Evolutionary conservation across 768 basidiomycete species (phyloP), one percentile per base, ranked within the genome.

Genomic region (Gloeophyllum trabeum): DNA sequence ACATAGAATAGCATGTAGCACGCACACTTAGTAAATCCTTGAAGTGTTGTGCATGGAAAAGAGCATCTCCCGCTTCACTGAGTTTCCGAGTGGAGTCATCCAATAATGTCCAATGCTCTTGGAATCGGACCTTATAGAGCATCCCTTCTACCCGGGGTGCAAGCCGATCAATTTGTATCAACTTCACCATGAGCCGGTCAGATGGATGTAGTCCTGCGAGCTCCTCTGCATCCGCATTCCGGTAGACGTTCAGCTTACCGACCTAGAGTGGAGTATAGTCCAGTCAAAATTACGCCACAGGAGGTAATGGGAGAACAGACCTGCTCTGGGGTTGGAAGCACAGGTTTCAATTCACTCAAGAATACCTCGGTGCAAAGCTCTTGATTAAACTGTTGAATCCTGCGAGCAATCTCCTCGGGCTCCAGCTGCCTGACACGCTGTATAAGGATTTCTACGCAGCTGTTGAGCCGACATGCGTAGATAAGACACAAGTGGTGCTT

Each of bases 161-260:
- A 6, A 99, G 68, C 25, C 90, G 81, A 34, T 94, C 78, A 21
- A 98, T 92, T 58, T 96, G 90, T 52, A 98, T 96, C 26, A 97
- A 69, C 48, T 93, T 86, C 20, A 99, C 91, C 88, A 99, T 92
- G 37, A 99, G 73, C 24, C 96, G 79, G 62, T 99, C 96, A 14
- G 96, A 85, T 16, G 85, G 81, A 61, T 97, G 93, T n/a, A 99
- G 68, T 23, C 75, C 77, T 32, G 79, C 81, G 10, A 99, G 75
- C 50, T 96, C 92, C 51, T 81, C 85, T 10, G 80, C 72, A 46
- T 80, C 80, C n/a, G 90, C 76, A 51, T 83, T 89, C 42, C 86
- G 80, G 55, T 93, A 89, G 3, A 88, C 74, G 54, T 89, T 92
- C 22, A 94, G 75, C 61, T 92, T 91, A 32, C 90, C 90, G 48